Base-by-base conservation (phyloP, 2,329 filamentous ascomycete genomes). In the Exophiala bonariae region DNA sequence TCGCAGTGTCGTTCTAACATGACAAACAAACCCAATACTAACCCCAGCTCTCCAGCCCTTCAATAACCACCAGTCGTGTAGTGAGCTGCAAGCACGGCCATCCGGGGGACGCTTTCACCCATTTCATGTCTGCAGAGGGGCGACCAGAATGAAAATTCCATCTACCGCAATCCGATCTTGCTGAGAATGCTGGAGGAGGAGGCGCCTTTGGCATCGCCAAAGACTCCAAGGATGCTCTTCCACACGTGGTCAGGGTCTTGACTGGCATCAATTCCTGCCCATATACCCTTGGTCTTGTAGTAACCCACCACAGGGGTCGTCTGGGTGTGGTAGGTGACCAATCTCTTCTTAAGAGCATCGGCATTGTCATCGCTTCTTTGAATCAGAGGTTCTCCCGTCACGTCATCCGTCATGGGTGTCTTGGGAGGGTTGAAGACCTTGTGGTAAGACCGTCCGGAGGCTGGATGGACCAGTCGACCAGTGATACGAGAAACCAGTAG, bases 351-450 rank as follows among this genome's bases (percentile, higher is more conserved):
- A 57, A 99, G 82, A 35, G 93, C 89, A 7, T 91, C 92, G 61
- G 88, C 91, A 70, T 97, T 99, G 78, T 99, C 93, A 69, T 99
- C 93, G 59, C 87, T 92, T 64, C 93, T 86, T 79, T 97, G 93
- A 64, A 97, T 87, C 60, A 99, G 79, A 39, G 92, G 91, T 80
- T 99, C 93, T 70, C 93, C 93, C 16, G 93, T 97, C 59, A 96
- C 73, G 71, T 99, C 93, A 72, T 99, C 93, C 68, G 84, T 95
- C 93, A 97, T 97, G 58, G 81, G 64, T 62, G 83, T 75, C 83
- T 96, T 96, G 63, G 93, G 93, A 41, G 93, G 93, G 82, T 96
- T 97, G 85, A 99, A 99, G 71, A 93, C 87, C 74, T 86, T 93
- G 83, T 99, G 93, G 79, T 99, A 99, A 60, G 88, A 90, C 66